Percentiles rank a stretch among this genome's conserved stretches.
phyloP scores from a whole-genome alignment of 768 basidiomycete genomes.

The Suillus americanus region DNA sequence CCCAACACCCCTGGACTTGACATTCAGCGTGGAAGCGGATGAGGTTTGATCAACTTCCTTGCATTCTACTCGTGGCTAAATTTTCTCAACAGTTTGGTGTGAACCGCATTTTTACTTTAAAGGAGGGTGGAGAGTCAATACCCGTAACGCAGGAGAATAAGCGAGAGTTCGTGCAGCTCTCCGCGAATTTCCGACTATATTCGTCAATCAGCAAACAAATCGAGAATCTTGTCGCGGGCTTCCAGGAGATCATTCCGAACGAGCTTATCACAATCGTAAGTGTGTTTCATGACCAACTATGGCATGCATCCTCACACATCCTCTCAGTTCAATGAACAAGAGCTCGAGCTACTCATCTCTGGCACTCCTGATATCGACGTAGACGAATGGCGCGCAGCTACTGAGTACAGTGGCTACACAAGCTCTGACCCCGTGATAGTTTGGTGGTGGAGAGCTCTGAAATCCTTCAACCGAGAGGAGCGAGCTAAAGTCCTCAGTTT shows the following conservation, averaged over 20 bases:
- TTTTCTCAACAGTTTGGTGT: constrained; percentile 70
- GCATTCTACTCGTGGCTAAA: constrained; percentile 1
- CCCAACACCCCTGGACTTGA: constrained; percentile 80
- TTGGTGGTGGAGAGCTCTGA: constrained; percentile 99
- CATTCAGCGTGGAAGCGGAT: constrained; percentile 94
- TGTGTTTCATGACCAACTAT: constrained; percentile 15
- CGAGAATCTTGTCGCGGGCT: constrained; percentile 83
- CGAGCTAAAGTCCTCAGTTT: constrained; percentile 96
- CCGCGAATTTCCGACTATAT: constrained; percentile 90
- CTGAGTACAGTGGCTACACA: constrained; percentile 86
- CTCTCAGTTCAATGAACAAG: constrained; percentile 86
- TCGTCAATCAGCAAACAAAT: constrained; percentile 97
- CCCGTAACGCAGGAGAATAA: constrained; percentile 97
- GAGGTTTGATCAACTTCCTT: constrained; percentile 48
- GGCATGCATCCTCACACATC: constrained; percentile 9
- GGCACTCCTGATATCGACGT: constrained; percentile 99
- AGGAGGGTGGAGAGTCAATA: constrained; percentile 78
- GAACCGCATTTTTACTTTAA: constrained; percentile 84
- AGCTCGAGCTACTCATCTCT: constrained; percentile 90
- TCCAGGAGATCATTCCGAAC: constrained; percentile 98
- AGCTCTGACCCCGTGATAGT: constrained; percentile 93
- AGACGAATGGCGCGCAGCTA: constrained; percentile 94
- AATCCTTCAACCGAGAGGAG: constrained; percentile 96
- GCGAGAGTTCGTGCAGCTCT: constrained; percentile 92
- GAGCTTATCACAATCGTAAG: constrained; percentile 90